Percentiles rank a stretch among this genome's conserved stretches.
phyloP scores from a whole-genome alignment of 176 grass and related monocot genomes.

The Oryza australiensis region DNA sequence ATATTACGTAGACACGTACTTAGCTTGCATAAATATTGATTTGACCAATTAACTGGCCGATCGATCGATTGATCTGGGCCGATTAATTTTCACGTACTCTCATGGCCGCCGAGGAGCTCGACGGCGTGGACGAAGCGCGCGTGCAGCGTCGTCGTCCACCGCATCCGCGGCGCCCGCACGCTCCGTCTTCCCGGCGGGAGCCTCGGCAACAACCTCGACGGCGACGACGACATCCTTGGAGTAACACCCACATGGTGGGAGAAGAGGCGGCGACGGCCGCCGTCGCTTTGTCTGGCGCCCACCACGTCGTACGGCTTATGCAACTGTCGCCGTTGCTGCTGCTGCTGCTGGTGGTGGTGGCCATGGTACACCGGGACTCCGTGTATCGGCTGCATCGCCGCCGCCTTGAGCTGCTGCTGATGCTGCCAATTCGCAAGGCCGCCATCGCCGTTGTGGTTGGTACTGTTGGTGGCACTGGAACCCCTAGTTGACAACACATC shows the following conservation, averaged over 20 bases:
- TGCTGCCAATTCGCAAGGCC: neutral
- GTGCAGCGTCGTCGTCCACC: constrained; percentile 45
- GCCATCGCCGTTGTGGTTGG: neutral
- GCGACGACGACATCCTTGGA: neutral
- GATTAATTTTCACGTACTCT: constrained; percentile 18
- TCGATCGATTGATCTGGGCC: neutral
- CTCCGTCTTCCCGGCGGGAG: constrained; percentile 14
- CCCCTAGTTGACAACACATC: neutral
- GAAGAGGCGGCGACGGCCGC: neutral
- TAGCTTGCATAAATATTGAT: neutral
- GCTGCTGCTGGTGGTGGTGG: neutral
- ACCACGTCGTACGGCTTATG: neutral
- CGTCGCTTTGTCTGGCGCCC: neutral
- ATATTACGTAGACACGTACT: too few species aligned
- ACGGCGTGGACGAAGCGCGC: constrained; percentile 43
- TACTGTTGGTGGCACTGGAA: neutral
- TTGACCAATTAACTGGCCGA: neutral
- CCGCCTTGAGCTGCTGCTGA: neutral
- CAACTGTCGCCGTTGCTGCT: neutral
- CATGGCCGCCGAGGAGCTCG: constrained; percentile 38
- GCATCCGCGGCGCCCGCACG: constrained; percentile 37
- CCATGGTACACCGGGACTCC: constrained; percentile 33
- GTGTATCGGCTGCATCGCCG: constrained; percentile 10
- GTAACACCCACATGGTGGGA: neutral
- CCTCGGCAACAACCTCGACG: constrained; percentile 17